Evolutionary conservation across 768 basidiomycete genomes (phyloP).

Genomic region (Cystobasidium ongulense): DNA sequence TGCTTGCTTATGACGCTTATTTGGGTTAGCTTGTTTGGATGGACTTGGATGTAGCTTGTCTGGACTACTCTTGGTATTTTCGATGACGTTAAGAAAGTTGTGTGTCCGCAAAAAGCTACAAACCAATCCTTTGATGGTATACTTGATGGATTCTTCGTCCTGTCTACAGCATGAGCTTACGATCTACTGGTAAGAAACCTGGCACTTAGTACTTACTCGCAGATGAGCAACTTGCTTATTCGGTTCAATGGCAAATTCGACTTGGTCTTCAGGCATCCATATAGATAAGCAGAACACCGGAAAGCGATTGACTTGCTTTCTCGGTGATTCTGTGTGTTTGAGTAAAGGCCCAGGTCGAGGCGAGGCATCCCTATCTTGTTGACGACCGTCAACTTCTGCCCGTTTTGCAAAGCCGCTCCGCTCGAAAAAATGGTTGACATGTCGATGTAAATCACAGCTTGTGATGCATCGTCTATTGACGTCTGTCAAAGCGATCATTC

Average conservation of each 20-base stretch:
- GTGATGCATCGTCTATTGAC: conserved; percentile 68
- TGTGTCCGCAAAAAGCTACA: background rate
- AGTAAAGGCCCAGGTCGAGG: background rate
- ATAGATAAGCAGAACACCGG: conserved; percentile 78
- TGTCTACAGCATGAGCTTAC: background rate
- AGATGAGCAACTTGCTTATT: conserved; percentile 61
- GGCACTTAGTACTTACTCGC: conserved; percentile 56
- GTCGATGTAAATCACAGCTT: conserved; percentile 59
- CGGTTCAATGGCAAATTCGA: conserved; percentile 78
- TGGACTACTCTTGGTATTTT: background rate
- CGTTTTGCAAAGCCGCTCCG: conserved; percentile 38
- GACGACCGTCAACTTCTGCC: conserved; percentile 18
- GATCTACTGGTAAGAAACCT: too few relatives aligned
- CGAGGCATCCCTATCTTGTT: background rate
- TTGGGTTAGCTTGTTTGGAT: too few relatives aligned
- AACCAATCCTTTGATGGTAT: background rate
- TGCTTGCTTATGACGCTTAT: background rate
- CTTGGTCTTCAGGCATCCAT: conserved; percentile 55
- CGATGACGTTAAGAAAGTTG: background rate
- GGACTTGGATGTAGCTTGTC: background rate
- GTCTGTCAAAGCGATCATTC: conserved; percentile 49
- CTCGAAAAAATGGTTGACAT: conserved; percentile 60
- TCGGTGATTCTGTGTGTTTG: conserved; percentile 32
- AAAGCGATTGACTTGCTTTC: conserved; percentile 53
- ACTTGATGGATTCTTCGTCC: background rate